Conservation (phyloP, 2,329 filamentous ascomycete genomes). For the Alternaria conjuncta region DNA sequence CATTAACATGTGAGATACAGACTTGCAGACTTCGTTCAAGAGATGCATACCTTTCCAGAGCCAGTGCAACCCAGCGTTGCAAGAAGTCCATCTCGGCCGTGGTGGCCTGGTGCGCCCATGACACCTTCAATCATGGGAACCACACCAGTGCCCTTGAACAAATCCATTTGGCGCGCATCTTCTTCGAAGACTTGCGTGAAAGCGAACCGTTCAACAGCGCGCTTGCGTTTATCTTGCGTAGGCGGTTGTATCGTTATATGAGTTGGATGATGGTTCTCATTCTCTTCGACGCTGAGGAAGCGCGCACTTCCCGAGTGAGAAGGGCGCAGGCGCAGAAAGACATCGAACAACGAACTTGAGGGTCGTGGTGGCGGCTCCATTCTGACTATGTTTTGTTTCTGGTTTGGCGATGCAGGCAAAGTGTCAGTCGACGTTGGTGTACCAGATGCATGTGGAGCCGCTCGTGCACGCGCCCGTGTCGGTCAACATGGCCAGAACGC, state of each 20-base stretch:
- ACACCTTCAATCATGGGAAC: conserved; percentile 80
- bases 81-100: conserved; percentile 86
- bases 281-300: conserved; percentile 77
- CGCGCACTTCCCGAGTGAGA: conserved; percentile 54
- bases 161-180: conserved; percentile 78
- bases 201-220: conserved; percentile 89
- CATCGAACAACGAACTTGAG: conserved; percentile 75
- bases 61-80: conserved; percentile 94
- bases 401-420: conserved; percentile 1
- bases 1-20: conserved; percentile 5
- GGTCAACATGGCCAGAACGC: conserved; percentile 19
- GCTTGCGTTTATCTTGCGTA: conserved; percentile 79
- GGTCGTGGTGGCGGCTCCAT: conserved; percentile 48
- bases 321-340: conserved; percentile 79
- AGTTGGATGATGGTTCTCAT: conserved; percentile 49
- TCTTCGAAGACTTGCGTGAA: conserved; percentile 96
- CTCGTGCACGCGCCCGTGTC: conserved; percentile 12
- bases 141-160: conserved; percentile 83
- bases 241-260: conserved; percentile 66
- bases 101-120: conserved; percentile 71
- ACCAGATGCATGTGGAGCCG: conserved; percentile 6
- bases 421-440: conserved; percentile 11
- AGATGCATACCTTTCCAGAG: conserved; percentile 79
- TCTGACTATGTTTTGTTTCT: conserved; percentile 14
- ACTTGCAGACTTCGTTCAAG: neutral